A percentile compares a stretch with the other conserved stretches of the same genome.
Conservation (phyloP, 1,284 basidiomycete genomes). For the Trametes versicolor region DNA sequence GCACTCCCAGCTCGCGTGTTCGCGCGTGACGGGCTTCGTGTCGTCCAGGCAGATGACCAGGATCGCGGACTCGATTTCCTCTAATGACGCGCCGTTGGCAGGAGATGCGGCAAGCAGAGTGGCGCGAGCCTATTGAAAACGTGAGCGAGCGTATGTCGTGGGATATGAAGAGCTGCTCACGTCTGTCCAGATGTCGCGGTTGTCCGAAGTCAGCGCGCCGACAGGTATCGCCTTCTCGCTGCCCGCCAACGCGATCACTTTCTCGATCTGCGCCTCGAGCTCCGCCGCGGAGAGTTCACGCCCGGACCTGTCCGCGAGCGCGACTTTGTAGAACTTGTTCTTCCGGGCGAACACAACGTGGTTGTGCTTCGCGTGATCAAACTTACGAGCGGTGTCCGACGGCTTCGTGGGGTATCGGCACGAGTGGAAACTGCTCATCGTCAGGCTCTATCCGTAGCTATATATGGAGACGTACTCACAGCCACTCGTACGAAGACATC, state of each 20-base stretch:
- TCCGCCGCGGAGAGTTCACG: slow-evolving; percentile 79
- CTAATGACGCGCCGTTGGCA: slow-evolving; percentile 72
- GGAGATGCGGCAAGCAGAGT: slow-evolving; percentile 75
- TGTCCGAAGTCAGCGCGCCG: slow-evolving; percentile 88
- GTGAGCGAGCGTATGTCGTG: not conserved
- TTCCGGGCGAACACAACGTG: slow-evolving; percentile 93
- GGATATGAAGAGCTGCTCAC: slow-evolving; percentile 48
- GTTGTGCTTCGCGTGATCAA: slow-evolving; percentile 80
- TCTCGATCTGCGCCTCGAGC: slow-evolving; percentile 84
- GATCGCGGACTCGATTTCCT: slow-evolving; percentile 91
- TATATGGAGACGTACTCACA: slow-evolving; percentile 57
- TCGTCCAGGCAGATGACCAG: slow-evolving; percentile 91
- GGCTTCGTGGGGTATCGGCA: slow-evolving; percentile 87
- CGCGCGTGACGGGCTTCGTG: slow-evolving; percentile 79
- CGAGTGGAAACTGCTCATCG: slow-evolving; percentile 80
- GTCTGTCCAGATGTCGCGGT: slow-evolving; percentile 92
- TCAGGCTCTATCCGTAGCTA: not conserved
- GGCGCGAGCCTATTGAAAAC: slow-evolving; percentile 60
- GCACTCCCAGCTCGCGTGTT: slow-evolving; percentile 84
- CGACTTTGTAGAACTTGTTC: slow-evolving; percentile 90
- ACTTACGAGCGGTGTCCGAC: slow-evolving; percentile 87
- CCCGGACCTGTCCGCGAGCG: slow-evolving; percentile 71
- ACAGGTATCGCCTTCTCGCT: slow-evolving; percentile 67
- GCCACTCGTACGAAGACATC: slow-evolving; percentile 96
- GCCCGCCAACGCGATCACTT: slow-evolving; percentile 79